A percentile compares a stretch with the other conserved stretches of the same genome.
phyloP scores from a whole-genome alignment of 2,329 filamentous ascomycete genomes.

The Massarina eburnea region DNA sequence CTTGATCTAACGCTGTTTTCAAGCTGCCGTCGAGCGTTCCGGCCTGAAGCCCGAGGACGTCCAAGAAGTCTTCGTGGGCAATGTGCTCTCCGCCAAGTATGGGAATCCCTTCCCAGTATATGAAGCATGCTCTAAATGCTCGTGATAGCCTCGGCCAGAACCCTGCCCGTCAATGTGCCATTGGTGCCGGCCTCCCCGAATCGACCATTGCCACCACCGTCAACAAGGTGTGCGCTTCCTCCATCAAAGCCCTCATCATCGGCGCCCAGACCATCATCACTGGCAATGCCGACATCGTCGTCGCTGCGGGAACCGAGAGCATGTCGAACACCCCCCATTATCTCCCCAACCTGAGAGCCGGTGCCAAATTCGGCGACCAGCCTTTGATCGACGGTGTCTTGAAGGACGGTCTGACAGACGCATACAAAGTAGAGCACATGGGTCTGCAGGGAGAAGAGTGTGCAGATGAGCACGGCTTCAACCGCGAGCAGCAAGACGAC shows the following conservation, averaged over 20 bases:
- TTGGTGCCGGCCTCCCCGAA: constrained; percentile 82
- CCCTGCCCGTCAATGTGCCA: constrained; percentile 89
- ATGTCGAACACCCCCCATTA: constrained; percentile 99
- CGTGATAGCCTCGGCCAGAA: constrained; percentile 83
- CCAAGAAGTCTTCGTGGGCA: constrained; percentile 96
- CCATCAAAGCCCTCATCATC: constrained; percentile 90
- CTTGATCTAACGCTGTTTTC: constrained; percentile 17
- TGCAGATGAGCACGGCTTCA: constrained; percentile 77
- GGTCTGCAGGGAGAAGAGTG: constrained; percentile 91
- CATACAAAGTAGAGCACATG: constrained; percentile 97
- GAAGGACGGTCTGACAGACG: constrained; percentile 92
- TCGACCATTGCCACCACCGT: constrained; percentile 85
- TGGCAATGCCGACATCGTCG: constrained; percentile 87
- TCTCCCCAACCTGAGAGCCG: constrained; percentile 80
- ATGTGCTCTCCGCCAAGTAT: constrained; percentile 95
- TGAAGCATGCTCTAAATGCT: constrained; percentile 7
- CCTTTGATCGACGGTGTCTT: constrained; percentile 86
- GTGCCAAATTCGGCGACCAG: constrained; percentile 93
- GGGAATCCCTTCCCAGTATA: constrained; percentile 20
- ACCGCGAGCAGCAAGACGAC: constrained; percentile 84
- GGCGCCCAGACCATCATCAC: constrained; percentile 97
- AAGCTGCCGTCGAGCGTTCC: constrained; percentile 80
- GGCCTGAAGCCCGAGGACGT: constrained; percentile 86
- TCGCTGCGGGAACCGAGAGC: constrained; percentile 93
- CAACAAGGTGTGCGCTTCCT: constrained; percentile 98